Conservation (phyloP, 2,329 filamentous ascomycete species). For the Emmonsiellopsis sp. region DNA sequence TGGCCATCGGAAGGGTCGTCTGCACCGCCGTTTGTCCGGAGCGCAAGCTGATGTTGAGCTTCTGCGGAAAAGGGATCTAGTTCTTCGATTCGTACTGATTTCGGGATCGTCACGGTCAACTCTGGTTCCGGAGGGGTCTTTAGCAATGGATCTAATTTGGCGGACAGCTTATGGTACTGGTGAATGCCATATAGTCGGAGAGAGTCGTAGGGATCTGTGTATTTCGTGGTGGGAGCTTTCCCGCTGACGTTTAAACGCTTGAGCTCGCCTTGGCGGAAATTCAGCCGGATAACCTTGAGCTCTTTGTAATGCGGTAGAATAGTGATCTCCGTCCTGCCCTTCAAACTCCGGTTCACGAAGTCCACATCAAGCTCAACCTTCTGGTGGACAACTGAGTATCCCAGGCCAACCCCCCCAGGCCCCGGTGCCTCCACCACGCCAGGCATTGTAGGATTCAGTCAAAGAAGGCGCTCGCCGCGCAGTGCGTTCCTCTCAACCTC, state of each 20-base stretch:
- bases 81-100: conserved; percentile 52
- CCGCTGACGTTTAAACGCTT: conserved; percentile 41
- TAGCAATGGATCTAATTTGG: conserved; percentile 53
- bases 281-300: conserved; percentile 46
- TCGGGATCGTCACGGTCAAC: conserved; percentile 50
- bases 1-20: conserved; percentile 29
- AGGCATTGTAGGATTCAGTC: conserved; percentile 30
- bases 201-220: conserved; percentile 37
- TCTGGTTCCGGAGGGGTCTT: conserved; percentile 46
- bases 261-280: conserved; percentile 53
- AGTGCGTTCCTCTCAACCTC: conserved; percentile 25
- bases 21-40: conserved; percentile 29
- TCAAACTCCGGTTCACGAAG: conserved; percentile 64
- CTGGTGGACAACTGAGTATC: conserved; percentile 64
- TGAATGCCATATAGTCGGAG: conserved; percentile 47
- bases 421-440: conserved; percentile 27
- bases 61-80: conserved; percentile 45
- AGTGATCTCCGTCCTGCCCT: conserved; percentile 71
- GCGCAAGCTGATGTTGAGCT: conserved; percentile 35
- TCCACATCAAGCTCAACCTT: conserved; percentile 84
- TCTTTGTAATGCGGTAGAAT: conserved; percentile 56
- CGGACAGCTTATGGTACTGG: conserved; percentile 69
- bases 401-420: conserved; percentile 23
- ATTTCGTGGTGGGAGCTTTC: conserved; percentile 29
- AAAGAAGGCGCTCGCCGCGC: conserved; percentile 29